phyloP scores from a whole-genome alignment of 352 stramenopile genomes.

The Stramenopiles sp. region DNA sequence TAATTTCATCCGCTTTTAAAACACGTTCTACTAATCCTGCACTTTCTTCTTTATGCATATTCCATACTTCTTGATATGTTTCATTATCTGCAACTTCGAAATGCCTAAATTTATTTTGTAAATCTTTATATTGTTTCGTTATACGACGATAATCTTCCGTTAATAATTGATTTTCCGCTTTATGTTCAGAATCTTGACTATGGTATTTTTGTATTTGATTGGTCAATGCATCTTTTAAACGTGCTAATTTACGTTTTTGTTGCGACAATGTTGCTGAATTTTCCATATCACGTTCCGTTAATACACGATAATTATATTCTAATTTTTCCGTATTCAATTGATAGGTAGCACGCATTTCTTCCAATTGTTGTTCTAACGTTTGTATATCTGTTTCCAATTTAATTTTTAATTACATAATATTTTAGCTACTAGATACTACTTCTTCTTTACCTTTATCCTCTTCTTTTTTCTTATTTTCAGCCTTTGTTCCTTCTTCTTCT shows the following conservation, averaged over 20 bases:
- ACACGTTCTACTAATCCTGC: slow-evolving; percentile 54
- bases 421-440: too few relatives aligned
- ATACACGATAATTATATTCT: slow-evolving; percentile 83
- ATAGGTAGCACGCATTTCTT: slow-evolving; percentile 81
- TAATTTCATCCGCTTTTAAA: slow-evolving; percentile 57
- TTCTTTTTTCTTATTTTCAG: too few relatives aligned
- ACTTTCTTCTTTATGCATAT: slow-evolving; percentile 69
- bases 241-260: slow-evolving; percentile 73
- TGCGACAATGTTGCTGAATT: slow-evolving; percentile 70
- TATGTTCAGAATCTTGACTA: slow-evolving; percentile 56
- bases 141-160: slow-evolving; percentile 74
- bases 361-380: slow-evolving; percentile 78
- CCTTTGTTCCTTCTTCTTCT: too few relatives aligned
- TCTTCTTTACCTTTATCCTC: too few relatives aligned
- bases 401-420: slow-evolving; percentile 86
- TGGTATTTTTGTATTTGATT: slow-evolving; percentile 69
- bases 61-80: slow-evolving; percentile 63
- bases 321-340: slow-evolving; percentile 87
- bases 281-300: slow-evolving; percentile 79
- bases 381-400: slow-evolving; percentile 88
- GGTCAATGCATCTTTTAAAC: slow-evolving; percentile 69
- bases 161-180: slow-evolving; percentile 66
- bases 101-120: slow-evolving; percentile 78
- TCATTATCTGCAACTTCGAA: slow-evolving; percentile 64
- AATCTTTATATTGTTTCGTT: slow-evolving; percentile 81